Base-by-base conservation (phyloP, 208 protist species). In the Trypanosoma melophagium region DNA sequence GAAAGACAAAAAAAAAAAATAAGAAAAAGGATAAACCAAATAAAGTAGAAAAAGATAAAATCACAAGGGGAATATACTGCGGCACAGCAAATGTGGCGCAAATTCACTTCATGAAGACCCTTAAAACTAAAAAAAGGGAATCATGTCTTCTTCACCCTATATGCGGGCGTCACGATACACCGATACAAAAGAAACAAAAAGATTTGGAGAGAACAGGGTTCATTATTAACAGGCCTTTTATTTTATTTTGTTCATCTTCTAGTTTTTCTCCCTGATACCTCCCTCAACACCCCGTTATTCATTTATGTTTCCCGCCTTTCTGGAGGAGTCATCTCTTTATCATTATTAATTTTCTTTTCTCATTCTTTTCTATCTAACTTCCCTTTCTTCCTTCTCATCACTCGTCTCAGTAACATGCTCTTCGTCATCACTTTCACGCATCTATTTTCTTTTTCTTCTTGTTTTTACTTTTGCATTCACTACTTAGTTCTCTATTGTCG, bases 1-100 rank as follows among this genome's bases (percentile, higher is more conserved):
- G 2, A 49, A 63, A 63, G 7, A 58, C 38, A 47, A 60, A 60
- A 60, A 60, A 60, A 60, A 60, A 60, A 47, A 45, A 28, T 19
- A 19, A 35, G 25, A 65, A 42, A 53, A 56, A 42, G 28, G 21
- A 25, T 19, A 22, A 55, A 44, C 14, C 51, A 21, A 8, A n/a
- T 14, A 35, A n/a, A 35, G 16, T 31, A 56, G 17, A 41, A 25
- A 44, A n/a, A 42, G 21, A 45, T 24, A 53, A 13, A n/a, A 47
- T 47, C 42, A 47, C 16, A 35, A 35, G 28, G 28, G 28, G 5
- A 5, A 35, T 35, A 35, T 7, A 35, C 28, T 35, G 28, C 28
- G 28, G 28, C 28, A 35, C 42, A 47, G 2, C 42, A 47, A 51
- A 21, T 22, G 45, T 16, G 45, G 45, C 14, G 45, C 19, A 51